Evolutionary conservation across 768 basidiomycete species (phyloP).

Genomic region (Amanita exitialis): DNA sequence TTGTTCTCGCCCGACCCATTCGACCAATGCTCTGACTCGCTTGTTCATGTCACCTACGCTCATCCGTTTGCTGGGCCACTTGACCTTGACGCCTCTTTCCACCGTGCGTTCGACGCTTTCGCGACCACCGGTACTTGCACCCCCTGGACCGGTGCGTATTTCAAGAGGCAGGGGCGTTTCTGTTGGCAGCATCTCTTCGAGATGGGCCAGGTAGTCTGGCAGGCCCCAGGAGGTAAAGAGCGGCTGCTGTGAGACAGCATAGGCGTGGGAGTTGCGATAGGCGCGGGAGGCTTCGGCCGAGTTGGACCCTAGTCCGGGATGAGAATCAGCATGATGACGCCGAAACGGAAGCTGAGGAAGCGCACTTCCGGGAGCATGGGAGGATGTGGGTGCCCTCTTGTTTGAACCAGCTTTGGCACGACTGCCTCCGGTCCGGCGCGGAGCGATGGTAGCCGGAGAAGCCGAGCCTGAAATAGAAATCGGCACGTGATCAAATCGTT

Average conservation of each 20-base stretch:
- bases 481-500: slow-evolving; percentile 7
- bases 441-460: slow-evolving; percentile 15
- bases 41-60: slow-evolving; percentile 98
- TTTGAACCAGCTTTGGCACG: slow-evolving; percentile 30
- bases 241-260: slow-evolving; percentile 69
- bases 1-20: slow-evolving; percentile 90
- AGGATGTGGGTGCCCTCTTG: slow-evolving; percentile 30
- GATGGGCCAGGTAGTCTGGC: slow-evolving; percentile 87
- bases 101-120: slow-evolving; percentile 51
- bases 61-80: slow-evolving; percentile 91
- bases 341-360: slow-evolving; percentile 37
- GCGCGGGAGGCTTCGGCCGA: slow-evolving; percentile 47
- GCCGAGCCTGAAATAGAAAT: slow-evolving; percentile 3
- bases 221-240: slow-evolving; percentile 82
- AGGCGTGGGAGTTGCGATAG: slow-evolving; percentile 73
- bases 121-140: slow-evolving; percentile 24
- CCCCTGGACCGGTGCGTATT: slow-evolving; percentile 39
- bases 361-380: slow-evolving; percentile 19
- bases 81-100: slow-evolving; percentile 78
- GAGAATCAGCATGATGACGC: slow-evolving; percentile 35
- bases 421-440: slow-evolving; percentile 25
- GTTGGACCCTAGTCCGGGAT: slow-evolving; percentile 24
- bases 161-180: slow-evolving; percentile 66
- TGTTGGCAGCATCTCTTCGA: slow-evolving; percentile 75
- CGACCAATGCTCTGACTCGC: slow-evolving; percentile 79